These are phyloP conservation scores for Salicornia ramosissima DNA, from an alignment of 148 eudicot species.

Conservation along the genomic window DNA sequence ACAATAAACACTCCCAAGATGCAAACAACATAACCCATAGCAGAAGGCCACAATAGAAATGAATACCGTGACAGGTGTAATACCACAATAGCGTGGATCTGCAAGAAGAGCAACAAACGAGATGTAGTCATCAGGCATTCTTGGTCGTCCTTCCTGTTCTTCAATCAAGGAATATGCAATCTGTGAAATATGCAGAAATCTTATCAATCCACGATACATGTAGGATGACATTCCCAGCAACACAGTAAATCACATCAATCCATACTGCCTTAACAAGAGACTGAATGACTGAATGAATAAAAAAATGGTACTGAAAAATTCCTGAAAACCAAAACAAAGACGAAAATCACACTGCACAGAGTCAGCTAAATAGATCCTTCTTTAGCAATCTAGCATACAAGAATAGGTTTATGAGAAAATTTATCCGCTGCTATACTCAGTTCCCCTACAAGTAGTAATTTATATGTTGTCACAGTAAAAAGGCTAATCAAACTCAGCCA, in stretches of 20 bases:
- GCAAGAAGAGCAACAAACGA: constrained; percentile 96
- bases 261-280: no score
- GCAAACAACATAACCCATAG: constrained; percentile 25
- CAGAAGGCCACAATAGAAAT: constrained; percentile 22
- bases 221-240: constrained; percentile 7
- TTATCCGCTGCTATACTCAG: no score
- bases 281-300: no score
- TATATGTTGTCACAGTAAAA: no score
- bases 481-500: no score
- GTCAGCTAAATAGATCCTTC: no score
- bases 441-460: no score
- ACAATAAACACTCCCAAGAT: constrained; percentile 15
- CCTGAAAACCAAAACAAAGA: no score
- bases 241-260: neutral
- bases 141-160: constrained; percentile 74
- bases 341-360: no score
- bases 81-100: constrained; percentile 94
- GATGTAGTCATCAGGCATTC: constrained; percentile 65
- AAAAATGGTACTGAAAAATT: no score
- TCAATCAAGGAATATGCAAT: constrained; percentile 85
- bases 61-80: constrained; percentile 32
- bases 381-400: no score
- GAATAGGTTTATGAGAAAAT: no score
- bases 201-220: constrained; percentile 6
- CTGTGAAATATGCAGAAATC: constrained; percentile 30